These are phyloP conservation scores for Acanthamoeba polyphaga DNA, from an alignment of 208 protist species.

Conservation along the genomic window DNA sequence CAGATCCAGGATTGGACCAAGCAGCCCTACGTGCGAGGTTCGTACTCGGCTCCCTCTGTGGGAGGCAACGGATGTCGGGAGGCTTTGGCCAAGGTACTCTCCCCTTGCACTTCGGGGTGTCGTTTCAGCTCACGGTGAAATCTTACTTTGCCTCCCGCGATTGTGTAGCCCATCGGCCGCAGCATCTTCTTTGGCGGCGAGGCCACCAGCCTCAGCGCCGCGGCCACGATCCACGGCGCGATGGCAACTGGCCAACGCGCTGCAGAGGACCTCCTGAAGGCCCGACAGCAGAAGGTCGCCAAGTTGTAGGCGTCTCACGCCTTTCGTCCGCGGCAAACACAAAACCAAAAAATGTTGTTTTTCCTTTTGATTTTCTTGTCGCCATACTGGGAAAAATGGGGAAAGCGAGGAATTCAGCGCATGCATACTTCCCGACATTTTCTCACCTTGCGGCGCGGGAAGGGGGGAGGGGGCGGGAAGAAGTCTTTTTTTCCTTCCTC, in stretches of 20 bases:
- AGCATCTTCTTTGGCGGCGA: conserved; percentile 25
- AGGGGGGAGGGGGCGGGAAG: neutral
- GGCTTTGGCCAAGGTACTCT: conserved; percentile 7
- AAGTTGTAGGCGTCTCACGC: neutral
- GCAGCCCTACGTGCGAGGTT: conserved; percentile 45
- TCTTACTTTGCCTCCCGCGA: neutral
- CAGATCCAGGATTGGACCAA: conserved; percentile 50
- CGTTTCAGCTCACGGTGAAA: neutral
- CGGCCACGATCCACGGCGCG: conserved; percentile 2
- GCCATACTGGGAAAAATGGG: neutral
- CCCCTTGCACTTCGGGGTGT: neutral
- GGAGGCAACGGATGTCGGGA: neutral
- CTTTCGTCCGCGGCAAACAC: too few species aligned
- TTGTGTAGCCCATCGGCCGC: neutral
- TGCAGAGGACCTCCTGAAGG: neutral
- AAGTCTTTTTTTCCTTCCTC: neutral
- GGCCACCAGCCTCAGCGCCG: conserved; percentile 10
- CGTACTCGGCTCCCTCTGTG: conserved; percentile 18
- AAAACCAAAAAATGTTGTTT: neutral
- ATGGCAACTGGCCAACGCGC: neutral
- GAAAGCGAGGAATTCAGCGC: conserved; percentile 50
- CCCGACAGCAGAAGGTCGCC: conserved; percentile 13
- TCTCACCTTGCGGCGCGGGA: neutral
- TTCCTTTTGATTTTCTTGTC: neutral
- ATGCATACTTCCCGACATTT: conserved; percentile 8